These are phyloP conservation scores for Platanus orientalis DNA, from an alignment of 164 flowering plant genomes.

Conservation along the genomic window DNA sequence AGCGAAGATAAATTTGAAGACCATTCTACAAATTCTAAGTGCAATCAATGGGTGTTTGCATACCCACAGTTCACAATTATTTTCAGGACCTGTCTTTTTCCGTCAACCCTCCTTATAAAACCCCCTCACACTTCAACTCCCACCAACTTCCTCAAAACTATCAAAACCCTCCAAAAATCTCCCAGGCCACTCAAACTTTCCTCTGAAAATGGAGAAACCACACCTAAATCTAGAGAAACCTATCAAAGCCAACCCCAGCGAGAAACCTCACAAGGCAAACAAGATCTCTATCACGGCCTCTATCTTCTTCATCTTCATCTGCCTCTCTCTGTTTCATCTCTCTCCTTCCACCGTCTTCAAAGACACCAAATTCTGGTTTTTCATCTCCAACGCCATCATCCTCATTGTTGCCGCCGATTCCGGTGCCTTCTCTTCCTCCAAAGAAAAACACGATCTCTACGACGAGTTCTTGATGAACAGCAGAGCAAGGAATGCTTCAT, in stretches of 20 bases:
- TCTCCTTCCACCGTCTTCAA: slow-evolving; percentile 24
- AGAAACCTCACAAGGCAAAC: slow-evolving; percentile 14
- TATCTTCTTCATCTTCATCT: slow-evolving; percentile 28
- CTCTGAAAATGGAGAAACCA: slow-evolving; percentile 11
- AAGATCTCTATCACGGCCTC: slow-evolving; percentile 32
- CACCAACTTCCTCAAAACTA: neutral
- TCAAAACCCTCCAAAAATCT: neutral
- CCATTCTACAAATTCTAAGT: neutral
- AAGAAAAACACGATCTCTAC: slow-evolving; percentile 20
- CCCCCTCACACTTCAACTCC: slow-evolving; percentile 4
- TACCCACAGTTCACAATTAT: slow-evolving; percentile 10
- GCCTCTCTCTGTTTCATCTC: slow-evolving; percentile 34
- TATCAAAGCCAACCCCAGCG: slow-evolving; percentile 10
- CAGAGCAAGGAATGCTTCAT: slow-evolving; percentile 9
- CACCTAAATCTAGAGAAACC: slow-evolving; percentile 12
- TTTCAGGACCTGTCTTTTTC: neutral
- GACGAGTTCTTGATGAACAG: slow-evolving; percentile 23
- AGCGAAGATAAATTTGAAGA: too few species aligned
- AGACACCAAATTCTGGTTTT: slow-evolving; percentile 60
- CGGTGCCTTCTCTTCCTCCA: slow-evolving; percentile 41
- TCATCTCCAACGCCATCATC: slow-evolving; percentile 56
- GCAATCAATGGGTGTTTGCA: neutral
- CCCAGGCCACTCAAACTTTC: neutral
- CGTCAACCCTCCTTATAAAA: slow-evolving; percentile 15
- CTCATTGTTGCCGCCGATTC: slow-evolving; percentile 54